A percentile compares a stretch with the other conserved stretches of the same genome.
Conservation (phyloP, 1,284 basidiomycete genomes). For the Kwoniella shivajii region DNA sequence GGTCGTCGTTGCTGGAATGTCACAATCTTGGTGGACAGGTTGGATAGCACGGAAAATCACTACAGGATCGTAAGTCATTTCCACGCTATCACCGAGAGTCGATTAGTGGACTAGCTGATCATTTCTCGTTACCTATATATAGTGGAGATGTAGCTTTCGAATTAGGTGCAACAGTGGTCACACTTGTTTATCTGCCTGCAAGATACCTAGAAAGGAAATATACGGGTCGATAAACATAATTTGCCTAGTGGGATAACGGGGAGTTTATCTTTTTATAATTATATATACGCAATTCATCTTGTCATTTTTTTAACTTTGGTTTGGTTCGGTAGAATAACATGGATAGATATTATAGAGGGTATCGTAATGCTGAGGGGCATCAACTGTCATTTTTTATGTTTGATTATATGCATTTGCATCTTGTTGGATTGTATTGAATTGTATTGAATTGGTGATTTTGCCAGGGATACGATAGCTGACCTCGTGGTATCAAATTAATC, state of each 20-base stretch:
- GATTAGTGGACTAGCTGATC: not conserved
- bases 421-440: too few species aligned
- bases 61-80: conserved; percentile 43
- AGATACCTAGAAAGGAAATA: conserved; percentile 48
- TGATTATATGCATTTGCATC: too few species aligned
- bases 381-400: too few species aligned
- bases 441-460: too few species aligned
- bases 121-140: not conserved
- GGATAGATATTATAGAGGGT: not conserved
- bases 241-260: not conserved
- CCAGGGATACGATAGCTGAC: too few species aligned
- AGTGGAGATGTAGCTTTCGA: conserved; percentile 48
- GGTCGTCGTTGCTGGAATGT: conserved; percentile 46
- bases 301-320: not conserved
- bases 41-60: conserved; percentile 50
- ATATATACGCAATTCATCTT: conserved; percentile 1
- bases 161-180: conserved; percentile 37
- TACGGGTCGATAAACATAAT: conserved; percentile 36
- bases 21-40: conserved; percentile 53
- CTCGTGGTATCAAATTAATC: too few species aligned
- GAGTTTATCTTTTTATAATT: not conserved
- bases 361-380: too few species aligned
- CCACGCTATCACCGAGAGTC: not conserved
- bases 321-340: not conserved
- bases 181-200: conserved; percentile 33